A percentile compares a stretch with the other conserved stretches of the same genome.
phyloP scores from a whole-genome alignment of 1,284 basidiomycete species.

The Tremellales sp. region DNA sequence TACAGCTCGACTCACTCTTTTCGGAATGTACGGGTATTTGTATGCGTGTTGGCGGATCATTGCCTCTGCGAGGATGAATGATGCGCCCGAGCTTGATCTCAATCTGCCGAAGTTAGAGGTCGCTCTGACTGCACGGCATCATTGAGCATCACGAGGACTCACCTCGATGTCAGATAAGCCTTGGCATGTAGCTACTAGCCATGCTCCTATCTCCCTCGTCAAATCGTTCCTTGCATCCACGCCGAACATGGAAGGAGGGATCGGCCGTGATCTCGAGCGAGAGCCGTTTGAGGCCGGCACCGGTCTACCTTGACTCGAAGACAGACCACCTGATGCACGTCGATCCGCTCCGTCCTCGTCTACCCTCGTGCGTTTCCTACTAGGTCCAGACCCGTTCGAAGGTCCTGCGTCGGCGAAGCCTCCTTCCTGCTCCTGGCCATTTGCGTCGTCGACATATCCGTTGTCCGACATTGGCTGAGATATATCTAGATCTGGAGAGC shows the following conservation, averaged over 20 bases:
- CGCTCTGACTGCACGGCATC: too few species aligned
- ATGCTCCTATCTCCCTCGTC: constrained; percentile 85
- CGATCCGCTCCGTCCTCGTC: constrained; percentile 5
- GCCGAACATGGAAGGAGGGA: constrained; percentile 84
- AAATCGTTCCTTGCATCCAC: constrained; percentile 93
- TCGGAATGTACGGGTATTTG: constrained; percentile 71
- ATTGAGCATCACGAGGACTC: too few species aligned
- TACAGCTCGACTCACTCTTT: constrained; percentile 68
- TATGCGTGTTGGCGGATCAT: constrained; percentile 50
- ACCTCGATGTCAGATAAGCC: constrained; percentile 53
- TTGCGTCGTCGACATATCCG: background rate
- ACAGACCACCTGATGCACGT: too few species aligned
- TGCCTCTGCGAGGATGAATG: constrained; percentile 56
- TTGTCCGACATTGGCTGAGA: background rate
- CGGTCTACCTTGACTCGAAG: too few species aligned
- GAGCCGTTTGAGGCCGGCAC: too few species aligned
- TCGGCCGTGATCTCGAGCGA: too few species aligned
- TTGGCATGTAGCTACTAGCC: constrained; percentile 55
- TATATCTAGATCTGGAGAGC: background rate
- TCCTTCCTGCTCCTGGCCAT: constrained; percentile 7
- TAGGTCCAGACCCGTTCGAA: constrained; percentile 19
- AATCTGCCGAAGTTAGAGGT: too few species aligned
- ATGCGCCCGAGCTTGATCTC: constrained; percentile 85
- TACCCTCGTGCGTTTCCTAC: constrained; percentile 25
- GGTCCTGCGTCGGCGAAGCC: too few species aligned